A percentile compares a stretch with the other conserved stretches of the same genome.
Conservation (phyloP, 1,284 basidiomycete species). For the Paramarasmius palmivorus region DNA sequence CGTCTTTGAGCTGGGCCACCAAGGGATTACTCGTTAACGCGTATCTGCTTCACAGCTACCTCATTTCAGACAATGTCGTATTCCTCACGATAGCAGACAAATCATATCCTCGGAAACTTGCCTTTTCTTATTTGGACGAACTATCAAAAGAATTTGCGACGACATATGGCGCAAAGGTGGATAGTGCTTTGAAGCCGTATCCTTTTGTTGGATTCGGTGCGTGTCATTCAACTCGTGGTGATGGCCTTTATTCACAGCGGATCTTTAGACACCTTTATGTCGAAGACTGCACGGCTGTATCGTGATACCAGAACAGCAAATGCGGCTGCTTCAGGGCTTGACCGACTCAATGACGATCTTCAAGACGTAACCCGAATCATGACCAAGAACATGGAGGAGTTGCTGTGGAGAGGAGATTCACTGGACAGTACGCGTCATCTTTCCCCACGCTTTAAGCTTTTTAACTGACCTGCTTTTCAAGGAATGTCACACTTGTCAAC, state of each 20-base stretch:
- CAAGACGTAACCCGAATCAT: slow-evolving; percentile 98
- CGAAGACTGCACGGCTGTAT: slow-evolving; percentile 94
- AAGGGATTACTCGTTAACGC: slow-evolving; percentile 14
- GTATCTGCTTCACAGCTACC: slow-evolving; percentile 65
- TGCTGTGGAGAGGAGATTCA: slow-evolving; percentile 96
- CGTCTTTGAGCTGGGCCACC: slow-evolving; percentile 27
- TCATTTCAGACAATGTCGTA: slow-evolving; percentile 91
- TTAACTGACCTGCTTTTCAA: slow-evolving; percentile 30
- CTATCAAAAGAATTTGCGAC: slow-evolving; percentile 93
- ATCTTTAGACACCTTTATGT: slow-evolving; percentile 92
- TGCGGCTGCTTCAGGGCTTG: slow-evolving; percentile 73
- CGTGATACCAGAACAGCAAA: slow-evolving; percentile 89
- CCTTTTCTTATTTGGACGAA: slow-evolving; percentile 97
- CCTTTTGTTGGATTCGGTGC: slow-evolving; percentile 94
- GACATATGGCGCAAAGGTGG: slow-evolving; percentile 90
- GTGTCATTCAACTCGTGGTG: slow-evolving; percentile 26
- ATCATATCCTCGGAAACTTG: slow-evolving; percentile 96
- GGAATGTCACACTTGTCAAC: slow-evolving; percentile 98
- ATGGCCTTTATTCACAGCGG: slow-evolving; percentile 1
- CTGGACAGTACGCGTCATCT: slow-evolving; percentile 73
- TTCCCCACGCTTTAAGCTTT: slow-evolving; percentile 3
- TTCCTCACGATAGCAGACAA: slow-evolving; percentile 96
- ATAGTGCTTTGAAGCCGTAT: slow-evolving; percentile 85
- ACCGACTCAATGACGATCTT: slow-evolving; percentile 92
- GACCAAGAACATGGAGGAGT: slow-evolving; percentile 99